These are phyloP conservation scores for Torulaspora globosa DNA, from an alignment of 1,139 yeast species.

Conservation along the genomic window DNA sequence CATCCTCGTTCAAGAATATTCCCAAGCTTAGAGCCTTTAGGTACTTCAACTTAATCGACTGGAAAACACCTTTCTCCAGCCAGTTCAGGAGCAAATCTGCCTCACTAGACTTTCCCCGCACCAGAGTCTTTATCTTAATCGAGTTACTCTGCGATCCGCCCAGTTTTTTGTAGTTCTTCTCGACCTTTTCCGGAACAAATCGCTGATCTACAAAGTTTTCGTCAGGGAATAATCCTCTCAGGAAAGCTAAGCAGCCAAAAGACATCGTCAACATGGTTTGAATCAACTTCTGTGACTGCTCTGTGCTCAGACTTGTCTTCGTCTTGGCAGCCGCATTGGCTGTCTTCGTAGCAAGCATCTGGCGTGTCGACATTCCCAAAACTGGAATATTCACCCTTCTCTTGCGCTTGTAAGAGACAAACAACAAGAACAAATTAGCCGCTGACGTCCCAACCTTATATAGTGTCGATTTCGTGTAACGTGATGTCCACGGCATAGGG, in stretches of 20 bases:
- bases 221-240: slow-evolving; percentile 51
- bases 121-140: slow-evolving; percentile 45
- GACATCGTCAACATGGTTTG: slow-evolving; percentile 47
- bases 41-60: slow-evolving; percentile 42
- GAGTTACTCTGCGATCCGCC: slow-evolving; percentile 32
- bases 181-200: slow-evolving; percentile 39
- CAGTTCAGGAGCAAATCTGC: slow-evolving; percentile 48
- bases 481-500: background rate
- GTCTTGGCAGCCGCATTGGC: slow-evolving; percentile 16
- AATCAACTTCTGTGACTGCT: slow-evolving; percentile 42
- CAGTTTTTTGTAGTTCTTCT: slow-evolving; percentile 29
- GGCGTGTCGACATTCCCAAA: slow-evolving; percentile 28
- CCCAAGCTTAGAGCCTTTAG: slow-evolving; percentile 46
- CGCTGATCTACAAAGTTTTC: slow-evolving; percentile 44
- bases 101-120: slow-evolving; percentile 43
- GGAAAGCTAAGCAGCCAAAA: slow-evolving; percentile 49
- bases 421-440: background rate
- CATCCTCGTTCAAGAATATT: slow-evolving; percentile 41
- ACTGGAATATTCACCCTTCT: background rate
- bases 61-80: slow-evolving; percentile 49
- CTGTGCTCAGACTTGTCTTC: slow-evolving; percentile 27
- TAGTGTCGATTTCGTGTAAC: background rate
- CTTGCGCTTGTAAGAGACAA: background rate
- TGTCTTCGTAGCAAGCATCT: slow-evolving; percentile 22
- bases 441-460: slow-evolving; percentile 1